Evolutionary conservation across 805 yeast genomes (phyloP), one percentile per base, ranked within the genome.

Genomic region (Candida boleticola): DNA sequence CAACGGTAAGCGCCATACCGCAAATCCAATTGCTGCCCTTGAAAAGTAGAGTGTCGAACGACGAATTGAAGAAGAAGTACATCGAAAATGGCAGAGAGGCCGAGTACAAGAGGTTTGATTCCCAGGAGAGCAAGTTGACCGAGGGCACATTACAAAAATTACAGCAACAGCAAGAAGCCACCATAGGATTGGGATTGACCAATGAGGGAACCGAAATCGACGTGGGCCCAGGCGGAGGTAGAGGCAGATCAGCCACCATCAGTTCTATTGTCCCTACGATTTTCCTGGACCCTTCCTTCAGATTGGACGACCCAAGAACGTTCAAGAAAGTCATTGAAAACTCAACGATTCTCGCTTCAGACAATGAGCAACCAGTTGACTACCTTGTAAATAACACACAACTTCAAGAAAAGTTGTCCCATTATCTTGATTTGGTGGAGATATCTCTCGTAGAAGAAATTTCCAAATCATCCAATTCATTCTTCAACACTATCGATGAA

Each of bases 401-500:
- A 18, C 60, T 90, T 14, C 96, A 85, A 54, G 95, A 89, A 34
- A 82, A 80, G 55, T 66, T 92, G 26, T 85, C 93, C 3, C 81
- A 82, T 63, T 89, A 89, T 55, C 69, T 93, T 42, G 98, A 93
- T 57, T 73, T 81, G 0, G 89, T 92, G 1, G 99, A 92, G 62
- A 71, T 86, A 29, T 83, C 85, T 46, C 65, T 92, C 32, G 85
- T 90, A 16, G 73, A 78, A 30, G 96, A 89, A 60, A 89, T 93
- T 25, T 84, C 96, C 3, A 77, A 79, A 48, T 85, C 96, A 0
- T 87, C 97, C 0, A 80, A 81, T 40, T 82, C 90, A 5, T 92
- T 93, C 56, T 89, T 89, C 63, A 80, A 80, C 39, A 90, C 97
- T 0, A 67, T 95, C 41, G 87, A 82, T 41, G 95, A 89, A 48